Conservation (phyloP, 2,329 filamentous ascomycete species). For the Fusarium penzigii region DNA sequence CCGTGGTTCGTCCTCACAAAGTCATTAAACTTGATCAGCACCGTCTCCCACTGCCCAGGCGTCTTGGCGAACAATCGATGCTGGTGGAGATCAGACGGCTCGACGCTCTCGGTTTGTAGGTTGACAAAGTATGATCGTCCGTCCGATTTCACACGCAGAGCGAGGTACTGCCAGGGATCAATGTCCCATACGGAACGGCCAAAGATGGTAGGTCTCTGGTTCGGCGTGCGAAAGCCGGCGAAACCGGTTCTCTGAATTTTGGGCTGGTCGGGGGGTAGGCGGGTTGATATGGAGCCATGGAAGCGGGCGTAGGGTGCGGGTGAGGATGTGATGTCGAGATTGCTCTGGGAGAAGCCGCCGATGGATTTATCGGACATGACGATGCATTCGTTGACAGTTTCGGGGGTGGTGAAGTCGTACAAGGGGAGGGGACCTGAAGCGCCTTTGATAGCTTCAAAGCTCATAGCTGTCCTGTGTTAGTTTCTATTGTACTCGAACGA, state of each 20-base stretch:
- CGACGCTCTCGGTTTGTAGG: slow-evolving; percentile 89
- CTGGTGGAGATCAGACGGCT: slow-evolving; percentile 94
- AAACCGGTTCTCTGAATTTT: slow-evolving; percentile 80
- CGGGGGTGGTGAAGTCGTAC: slow-evolving; percentile 59
- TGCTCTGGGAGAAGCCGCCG: slow-evolving; percentile 78
- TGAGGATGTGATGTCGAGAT: slow-evolving; percentile 61
- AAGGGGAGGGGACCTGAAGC: slow-evolving; percentile 65
- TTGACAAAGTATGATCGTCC: slow-evolving; percentile 93
- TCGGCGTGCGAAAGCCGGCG: slow-evolving; percentile 84
- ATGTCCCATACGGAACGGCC: slow-evolving; percentile 86
- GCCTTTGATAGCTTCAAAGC: slow-evolving; percentile 67
- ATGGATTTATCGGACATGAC: slow-evolving; percentile 85
- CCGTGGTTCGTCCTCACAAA: slow-evolving; percentile 96
- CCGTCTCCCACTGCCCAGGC: slow-evolving; percentile 89
- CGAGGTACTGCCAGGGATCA: slow-evolving; percentile 85
- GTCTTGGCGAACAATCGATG: slow-evolving; percentile 80
- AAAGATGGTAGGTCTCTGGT: slow-evolving; percentile 77
- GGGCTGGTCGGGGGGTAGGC: slow-evolving; percentile 74
- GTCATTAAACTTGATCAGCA: slow-evolving; percentile 86
- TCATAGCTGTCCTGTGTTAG: slow-evolving; percentile 54
- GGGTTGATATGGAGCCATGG: slow-evolving; percentile 83
- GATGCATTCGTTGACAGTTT: slow-evolving; percentile 59
- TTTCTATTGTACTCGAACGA: background rate
- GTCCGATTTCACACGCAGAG: slow-evolving; percentile 85
- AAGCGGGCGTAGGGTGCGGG: slow-evolving; percentile 67